These are phyloP conservation scores for Pseudopithomyces maydicus DNA, from an alignment of 2,329 filamentous ascomycete genomes.

Conservation along the genomic window DNA sequence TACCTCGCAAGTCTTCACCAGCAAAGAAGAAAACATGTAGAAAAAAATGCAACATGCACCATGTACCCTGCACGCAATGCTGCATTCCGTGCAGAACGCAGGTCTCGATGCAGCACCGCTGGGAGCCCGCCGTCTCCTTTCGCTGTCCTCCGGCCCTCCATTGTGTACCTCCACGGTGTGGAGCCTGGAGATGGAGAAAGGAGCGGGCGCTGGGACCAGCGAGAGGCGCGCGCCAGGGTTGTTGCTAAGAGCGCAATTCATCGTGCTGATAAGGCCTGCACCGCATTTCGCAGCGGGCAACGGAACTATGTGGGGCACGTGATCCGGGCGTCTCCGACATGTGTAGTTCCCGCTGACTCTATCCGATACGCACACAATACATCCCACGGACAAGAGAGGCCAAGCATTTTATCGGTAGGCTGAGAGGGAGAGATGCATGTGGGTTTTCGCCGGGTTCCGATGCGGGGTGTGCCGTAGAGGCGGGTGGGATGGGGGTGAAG, in stretches of 20 bases:
- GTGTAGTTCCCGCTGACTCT: neutral
- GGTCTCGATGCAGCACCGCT: slow-evolving; percentile 14
- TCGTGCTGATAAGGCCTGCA: slow-evolving; percentile 37
- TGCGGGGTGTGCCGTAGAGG: neutral
- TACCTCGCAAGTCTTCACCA: no score
- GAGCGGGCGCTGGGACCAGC: neutral
- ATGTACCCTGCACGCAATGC: no score
- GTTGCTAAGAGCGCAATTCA: slow-evolving; percentile 35
- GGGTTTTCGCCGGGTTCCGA: slow-evolving; percentile 34
- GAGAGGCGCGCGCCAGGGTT: slow-evolving; percentile 21
- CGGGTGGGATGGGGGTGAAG: no score
- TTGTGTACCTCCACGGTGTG: slow-evolving; percentile 21
- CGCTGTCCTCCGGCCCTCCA: slow-evolving; percentile 27
- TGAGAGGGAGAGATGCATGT: slow-evolving; percentile 5
- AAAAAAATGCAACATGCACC: no score
- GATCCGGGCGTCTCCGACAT: slow-evolving; percentile 36
- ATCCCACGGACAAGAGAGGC: slow-evolving; percentile 24
- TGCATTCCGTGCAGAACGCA: no score
- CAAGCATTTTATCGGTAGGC: slow-evolving; percentile 10
- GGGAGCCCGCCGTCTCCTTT: slow-evolving; percentile 39
- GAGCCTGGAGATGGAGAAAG: slow-evolving; percentile 14
- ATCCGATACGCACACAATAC: neutral
- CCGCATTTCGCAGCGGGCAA: slow-evolving; percentile 23
- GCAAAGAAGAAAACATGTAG: no score
- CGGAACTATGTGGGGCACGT: slow-evolving; percentile 19